These are phyloP conservation scores for Suhomyces maxii DNA, from an alignment of 1,139 yeast species.

Conservation along the genomic window DNA sequence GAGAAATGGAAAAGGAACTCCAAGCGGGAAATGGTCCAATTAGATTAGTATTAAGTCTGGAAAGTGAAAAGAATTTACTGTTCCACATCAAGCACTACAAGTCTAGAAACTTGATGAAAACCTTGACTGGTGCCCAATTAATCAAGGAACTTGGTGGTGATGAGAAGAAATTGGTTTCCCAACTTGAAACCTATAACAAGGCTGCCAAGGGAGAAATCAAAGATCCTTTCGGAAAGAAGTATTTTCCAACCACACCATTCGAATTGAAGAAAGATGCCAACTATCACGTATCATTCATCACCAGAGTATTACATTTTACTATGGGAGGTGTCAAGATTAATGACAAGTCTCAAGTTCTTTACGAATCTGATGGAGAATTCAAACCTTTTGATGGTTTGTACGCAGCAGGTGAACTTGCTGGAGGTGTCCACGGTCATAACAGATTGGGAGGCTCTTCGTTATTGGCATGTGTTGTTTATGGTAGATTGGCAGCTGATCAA, in stretches of 20 bases:
- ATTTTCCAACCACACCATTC: conserved; percentile 52
- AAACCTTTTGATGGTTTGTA: conserved; percentile 57
- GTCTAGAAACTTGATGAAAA: conserved; percentile 63
- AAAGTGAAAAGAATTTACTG: conserved; percentile 44
- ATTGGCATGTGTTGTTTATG: conserved; percentile 80
- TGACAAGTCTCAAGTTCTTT: conserved; percentile 55
- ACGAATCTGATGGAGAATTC: conserved; percentile 26
- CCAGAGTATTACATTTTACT: conserved; percentile 81
- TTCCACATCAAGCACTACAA: conserved; percentile 67
- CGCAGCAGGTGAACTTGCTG: conserved; percentile 82
- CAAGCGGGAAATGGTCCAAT: conserved; percentile 52
- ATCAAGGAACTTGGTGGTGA: conserved; percentile 44
- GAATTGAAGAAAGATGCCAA: conserved; percentile 28
- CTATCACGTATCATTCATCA: conserved; percentile 56
- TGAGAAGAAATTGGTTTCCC: conserved; percentile 28
- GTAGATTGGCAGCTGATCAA: conserved; percentile 61
- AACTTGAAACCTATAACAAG: conserved; percentile 45
- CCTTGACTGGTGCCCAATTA: conserved; percentile 50
- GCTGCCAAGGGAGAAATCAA: conserved; percentile 45
- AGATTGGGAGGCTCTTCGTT: conserved; percentile 77
- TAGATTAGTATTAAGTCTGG: conserved; percentile 47
- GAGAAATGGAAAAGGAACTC: conserved; percentile 51
- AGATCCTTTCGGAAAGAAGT: conserved; percentile 53
- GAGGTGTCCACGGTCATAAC: conserved; percentile 80
- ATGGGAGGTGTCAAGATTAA: conserved; percentile 83